These are phyloP conservation scores for Grosmannia clavigera DNA, from an alignment of 2,329 filamentous ascomycete species.

Conservation along the genomic window DNA sequence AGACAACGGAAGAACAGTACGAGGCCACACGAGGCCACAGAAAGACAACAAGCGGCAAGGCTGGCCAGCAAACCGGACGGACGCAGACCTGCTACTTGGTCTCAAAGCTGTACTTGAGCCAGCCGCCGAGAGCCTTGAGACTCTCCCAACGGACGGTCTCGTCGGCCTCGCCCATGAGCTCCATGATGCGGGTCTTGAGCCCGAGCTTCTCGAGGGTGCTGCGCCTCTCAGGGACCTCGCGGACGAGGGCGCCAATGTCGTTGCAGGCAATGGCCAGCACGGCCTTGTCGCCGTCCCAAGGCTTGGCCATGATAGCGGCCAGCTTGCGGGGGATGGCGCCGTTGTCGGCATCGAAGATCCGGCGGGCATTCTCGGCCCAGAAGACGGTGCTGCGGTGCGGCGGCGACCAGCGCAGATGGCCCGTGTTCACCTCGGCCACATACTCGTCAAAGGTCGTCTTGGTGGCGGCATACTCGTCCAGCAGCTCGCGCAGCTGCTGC, in stretches of 20 bases:
- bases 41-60: too few relatives aligned
- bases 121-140: conserved; percentile 62
- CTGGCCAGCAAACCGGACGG: too few relatives aligned
- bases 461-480: conserved; percentile 56
- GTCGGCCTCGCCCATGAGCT: conserved; percentile 80
- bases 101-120: conserved; percentile 54
- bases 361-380: conserved; percentile 83
- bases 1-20: background rate
- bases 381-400: conserved; percentile 78
- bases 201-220: conserved; percentile 70
- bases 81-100: conserved; percentile 13
- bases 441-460: conserved; percentile 81
- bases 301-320: conserved; percentile 66
- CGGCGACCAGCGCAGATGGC: conserved; percentile 85
- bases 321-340: conserved; percentile 68
- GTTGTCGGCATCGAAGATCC: conserved; percentile 73
- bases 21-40: too few relatives aligned
- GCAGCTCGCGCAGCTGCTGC: conserved; percentile 45
- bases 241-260: conserved; percentile 78
- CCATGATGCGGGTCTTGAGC: conserved; percentile 80
- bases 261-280: conserved; percentile 89
- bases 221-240: conserved; percentile 77
- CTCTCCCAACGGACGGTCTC: conserved; percentile 90
- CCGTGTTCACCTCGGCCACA: conserved; percentile 71
- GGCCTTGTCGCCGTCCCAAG: conserved; percentile 70